Percentiles rank a stretch among this genome's conserved stretches.
Evolutionary conservation across 1,284 basidiomycete species (phyloP).

Genomic region (Pyrrhoderma lamaoense): DNA sequence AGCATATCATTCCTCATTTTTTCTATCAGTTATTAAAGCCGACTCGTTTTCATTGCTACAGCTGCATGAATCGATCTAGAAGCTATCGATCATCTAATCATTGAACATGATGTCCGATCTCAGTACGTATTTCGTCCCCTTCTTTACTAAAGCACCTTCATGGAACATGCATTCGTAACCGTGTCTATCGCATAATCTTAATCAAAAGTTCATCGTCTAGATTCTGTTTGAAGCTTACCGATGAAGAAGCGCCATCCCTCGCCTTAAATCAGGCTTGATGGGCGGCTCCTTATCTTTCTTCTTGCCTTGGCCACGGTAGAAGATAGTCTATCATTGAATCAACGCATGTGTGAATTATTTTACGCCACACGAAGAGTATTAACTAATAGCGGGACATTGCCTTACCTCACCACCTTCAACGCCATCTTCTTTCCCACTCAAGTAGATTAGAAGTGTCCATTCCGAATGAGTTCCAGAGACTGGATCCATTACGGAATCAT

Average conservation of each 20-base stretch:
- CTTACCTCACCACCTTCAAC: slow-evolving; percentile 67
- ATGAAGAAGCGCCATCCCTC: slow-evolving; percentile 69
- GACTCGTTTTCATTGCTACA: too few species aligned
- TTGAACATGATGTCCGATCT: slow-evolving; percentile 73
- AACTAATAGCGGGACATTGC: neutral
- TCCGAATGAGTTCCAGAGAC: slow-evolving; percentile 55
- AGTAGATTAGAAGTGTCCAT: slow-evolving; percentile 77
- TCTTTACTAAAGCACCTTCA: slow-evolving; percentile 61
- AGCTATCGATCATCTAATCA: slow-evolving; percentile 27
- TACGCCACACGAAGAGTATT: neutral
- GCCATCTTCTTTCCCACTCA: slow-evolving; percentile 64
- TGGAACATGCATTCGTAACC: slow-evolving; percentile 72
- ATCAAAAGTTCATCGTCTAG: slow-evolving; percentile 1
- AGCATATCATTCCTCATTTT: neutral
- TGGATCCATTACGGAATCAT: slow-evolving; percentile 57
- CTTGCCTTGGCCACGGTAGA: slow-evolving; percentile 53
- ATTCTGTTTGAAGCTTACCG: slow-evolving; percentile 35
- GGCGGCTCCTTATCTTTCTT: slow-evolving; percentile 37
- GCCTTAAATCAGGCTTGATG: slow-evolving; percentile 52
- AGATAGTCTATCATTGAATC: slow-evolving; percentile 48
- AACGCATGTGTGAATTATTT: neutral
- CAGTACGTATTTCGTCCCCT: slow-evolving; percentile 71
- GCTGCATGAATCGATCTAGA: too few species aligned
- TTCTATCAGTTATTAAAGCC: too few species aligned
- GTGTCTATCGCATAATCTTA: slow-evolving; percentile 38